Evolutionary conservation across 1,284 basidiomycete species (phyloP).

Genomic region (Schizophyllum amplum): DNA sequence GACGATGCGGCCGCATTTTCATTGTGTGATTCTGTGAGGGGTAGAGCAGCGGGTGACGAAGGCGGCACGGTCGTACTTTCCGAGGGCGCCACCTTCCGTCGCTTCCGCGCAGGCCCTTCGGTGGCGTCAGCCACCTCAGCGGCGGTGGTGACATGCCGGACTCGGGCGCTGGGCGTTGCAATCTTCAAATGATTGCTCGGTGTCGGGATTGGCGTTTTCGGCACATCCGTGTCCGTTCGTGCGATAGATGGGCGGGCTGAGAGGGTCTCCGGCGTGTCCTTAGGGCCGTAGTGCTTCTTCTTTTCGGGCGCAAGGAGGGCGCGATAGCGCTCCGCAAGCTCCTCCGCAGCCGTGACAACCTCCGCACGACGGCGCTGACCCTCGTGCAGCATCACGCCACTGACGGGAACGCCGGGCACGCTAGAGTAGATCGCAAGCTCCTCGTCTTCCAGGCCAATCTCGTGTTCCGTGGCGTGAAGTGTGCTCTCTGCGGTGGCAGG

Average conservation of each 20-base stretch:
- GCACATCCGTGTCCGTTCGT: not conserved
- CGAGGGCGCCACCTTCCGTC: not conserved
- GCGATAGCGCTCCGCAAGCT: not conserved
- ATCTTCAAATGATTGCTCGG: not conserved
- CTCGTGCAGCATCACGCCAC: not conserved
- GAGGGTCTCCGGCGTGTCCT: not conserved
- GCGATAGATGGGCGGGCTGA: not conserved
- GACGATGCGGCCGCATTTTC: not conserved
- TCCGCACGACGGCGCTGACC: not conserved
- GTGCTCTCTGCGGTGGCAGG: constrained; percentile 9
- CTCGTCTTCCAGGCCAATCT: not conserved
- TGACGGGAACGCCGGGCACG: not conserved
- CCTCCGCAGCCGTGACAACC: not conserved
- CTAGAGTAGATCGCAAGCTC: not conserved
- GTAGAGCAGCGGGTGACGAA: not conserved
- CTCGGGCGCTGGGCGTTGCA: no score
- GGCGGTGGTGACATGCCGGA: not conserved
- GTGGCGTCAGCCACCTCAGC: not conserved
- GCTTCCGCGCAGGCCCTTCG: not conserved
- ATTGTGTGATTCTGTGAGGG: not conserved
- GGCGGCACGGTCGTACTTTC: not conserved
- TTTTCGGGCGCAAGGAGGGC: not conserved
- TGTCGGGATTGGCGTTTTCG: not conserved
- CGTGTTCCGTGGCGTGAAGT: constrained; percentile 1
- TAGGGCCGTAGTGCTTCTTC: not conserved